Evolutionary conservation across 345 rosid species (phyloP).

Genomic region (Erodium maritimum): DNA sequence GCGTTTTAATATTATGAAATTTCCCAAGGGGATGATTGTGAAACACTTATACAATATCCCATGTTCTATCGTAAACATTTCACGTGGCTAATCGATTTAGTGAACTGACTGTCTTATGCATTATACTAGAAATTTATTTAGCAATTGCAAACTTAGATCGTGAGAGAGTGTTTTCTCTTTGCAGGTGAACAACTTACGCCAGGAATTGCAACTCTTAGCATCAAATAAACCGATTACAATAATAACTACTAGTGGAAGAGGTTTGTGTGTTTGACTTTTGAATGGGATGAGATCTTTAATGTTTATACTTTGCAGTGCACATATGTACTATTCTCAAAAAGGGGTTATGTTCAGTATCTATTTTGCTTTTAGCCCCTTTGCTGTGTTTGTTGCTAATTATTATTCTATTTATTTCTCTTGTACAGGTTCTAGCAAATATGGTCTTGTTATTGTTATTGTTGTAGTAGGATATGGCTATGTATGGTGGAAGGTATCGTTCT

Average conservation of each 20-base stretch:
- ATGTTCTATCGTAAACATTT: neutral
- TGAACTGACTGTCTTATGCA: neutral
- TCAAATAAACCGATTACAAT: conserved; percentile 58
- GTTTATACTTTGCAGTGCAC: neutral
- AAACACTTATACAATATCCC: neutral
- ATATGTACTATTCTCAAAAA: neutral
- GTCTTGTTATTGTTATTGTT: conserved; percentile 33
- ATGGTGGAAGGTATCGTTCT: conserved; percentile 66
- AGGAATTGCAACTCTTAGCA: conserved; percentile 53
- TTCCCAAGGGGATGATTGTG: too few species aligned
- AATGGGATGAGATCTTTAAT: neutral
- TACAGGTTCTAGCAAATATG: conserved; percentile 49
- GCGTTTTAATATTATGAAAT: too few species aligned
- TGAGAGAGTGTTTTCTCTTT: neutral
- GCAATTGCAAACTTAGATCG: neutral
- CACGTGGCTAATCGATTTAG: neutral
- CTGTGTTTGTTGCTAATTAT: neutral
- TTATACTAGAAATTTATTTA: neutral
- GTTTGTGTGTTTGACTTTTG: conserved; percentile 20
- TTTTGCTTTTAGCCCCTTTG: neutral
- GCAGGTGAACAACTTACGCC: conserved; percentile 63
- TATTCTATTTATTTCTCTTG: conserved; percentile 6
- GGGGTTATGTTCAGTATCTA: neutral
- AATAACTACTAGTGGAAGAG: conserved; percentile 57
- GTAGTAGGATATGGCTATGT: conserved; percentile 60